Evolutionary conservation across 192 early-diverging fungal genomes (phyloP).

Genomic region (Gigaspora rosea): DNA sequence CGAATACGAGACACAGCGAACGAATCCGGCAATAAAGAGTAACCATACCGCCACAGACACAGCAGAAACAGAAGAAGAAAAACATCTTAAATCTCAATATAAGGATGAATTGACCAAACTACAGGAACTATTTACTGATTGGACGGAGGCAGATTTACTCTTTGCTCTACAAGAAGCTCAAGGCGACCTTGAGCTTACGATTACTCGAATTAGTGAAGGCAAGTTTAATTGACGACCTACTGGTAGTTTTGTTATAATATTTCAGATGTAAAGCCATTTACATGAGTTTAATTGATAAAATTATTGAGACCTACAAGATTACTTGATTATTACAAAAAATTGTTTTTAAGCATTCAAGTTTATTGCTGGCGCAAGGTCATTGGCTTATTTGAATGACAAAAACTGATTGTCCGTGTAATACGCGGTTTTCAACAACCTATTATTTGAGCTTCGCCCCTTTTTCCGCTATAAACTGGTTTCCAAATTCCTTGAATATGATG

Average conservation of each 20-base stretch:
- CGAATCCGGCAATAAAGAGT: conserved; percentile 21
- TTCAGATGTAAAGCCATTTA: background rate
- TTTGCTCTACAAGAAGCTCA: conserved; percentile 80
- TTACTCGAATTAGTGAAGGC: conserved; percentile 83
- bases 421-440: background rate
- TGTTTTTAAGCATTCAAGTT: too few species aligned
- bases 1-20: conserved; percentile 28
- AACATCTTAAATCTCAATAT: conserved; percentile 64
- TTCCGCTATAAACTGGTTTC: too few species aligned
- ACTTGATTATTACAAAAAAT: background rate
- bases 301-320: background rate
- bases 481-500: too few species aligned
- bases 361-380: too few species aligned
- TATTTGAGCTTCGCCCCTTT: too few species aligned
- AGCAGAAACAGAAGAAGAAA: conserved; percentile 61
- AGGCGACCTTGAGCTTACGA: conserved; percentile 82
- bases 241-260: background rate
- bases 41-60: conserved; percentile 37
- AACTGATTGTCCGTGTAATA: background rate
- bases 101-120: conserved; percentile 59
- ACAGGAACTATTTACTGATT: conserved; percentile 75
- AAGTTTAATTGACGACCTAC: conserved; percentile 10
- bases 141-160: conserved; percentile 88
- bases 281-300: too few species aligned
- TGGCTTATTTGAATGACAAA: background rate